Evolutionary conservation across 2,329 filamentous ascomycete species (phyloP).

Genomic region (Aspergillus pseudoglaucus): DNA sequence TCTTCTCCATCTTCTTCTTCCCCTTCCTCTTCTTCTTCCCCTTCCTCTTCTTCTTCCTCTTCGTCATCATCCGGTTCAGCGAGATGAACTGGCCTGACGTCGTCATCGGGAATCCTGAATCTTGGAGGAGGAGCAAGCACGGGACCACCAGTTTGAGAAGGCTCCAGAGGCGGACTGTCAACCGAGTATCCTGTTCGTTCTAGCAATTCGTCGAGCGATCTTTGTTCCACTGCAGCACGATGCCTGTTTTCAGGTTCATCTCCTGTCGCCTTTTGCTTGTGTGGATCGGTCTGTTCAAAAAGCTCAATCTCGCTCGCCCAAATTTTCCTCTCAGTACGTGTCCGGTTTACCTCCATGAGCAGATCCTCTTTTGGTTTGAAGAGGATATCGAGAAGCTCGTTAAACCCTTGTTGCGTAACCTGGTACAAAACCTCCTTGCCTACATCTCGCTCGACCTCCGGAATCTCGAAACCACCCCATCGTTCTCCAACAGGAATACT

Average conservation of each 20-base stretch:
- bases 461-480: constrained; percentile 72
- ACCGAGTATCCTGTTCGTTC: constrained; percentile 36
- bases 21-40: constrained; percentile 3
- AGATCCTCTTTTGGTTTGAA: constrained; percentile 77
- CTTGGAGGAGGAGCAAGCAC: constrained; percentile 19
- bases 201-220: constrained; percentile 39
- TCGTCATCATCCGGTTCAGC: constrained; percentile 14
- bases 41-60: constrained; percentile 6
- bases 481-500: constrained; percentile 61
- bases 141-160: constrained; percentile 14
- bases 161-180: constrained; percentile 16
- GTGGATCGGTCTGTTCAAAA: constrained; percentile 25
- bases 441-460: constrained; percentile 72
- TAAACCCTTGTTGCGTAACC: constrained; percentile 85
- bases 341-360: constrained; percentile 61
- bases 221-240: constrained; percentile 12
- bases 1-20: constrained; percentile 6
- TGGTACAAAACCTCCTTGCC: constrained; percentile 87
- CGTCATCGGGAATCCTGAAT: constrained; percentile 16
- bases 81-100: constrained; percentile 14
- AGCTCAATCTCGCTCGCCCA: constrained; percentile 40
- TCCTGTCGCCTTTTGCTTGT: constrained; percentile 9
- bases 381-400: constrained; percentile 79
- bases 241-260: background rate
- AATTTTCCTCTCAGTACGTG: constrained; percentile 54